Conservation (phyloP, 164 flowering plant genomes). For the Kalanchoe fedtschenkoi region DNA sequence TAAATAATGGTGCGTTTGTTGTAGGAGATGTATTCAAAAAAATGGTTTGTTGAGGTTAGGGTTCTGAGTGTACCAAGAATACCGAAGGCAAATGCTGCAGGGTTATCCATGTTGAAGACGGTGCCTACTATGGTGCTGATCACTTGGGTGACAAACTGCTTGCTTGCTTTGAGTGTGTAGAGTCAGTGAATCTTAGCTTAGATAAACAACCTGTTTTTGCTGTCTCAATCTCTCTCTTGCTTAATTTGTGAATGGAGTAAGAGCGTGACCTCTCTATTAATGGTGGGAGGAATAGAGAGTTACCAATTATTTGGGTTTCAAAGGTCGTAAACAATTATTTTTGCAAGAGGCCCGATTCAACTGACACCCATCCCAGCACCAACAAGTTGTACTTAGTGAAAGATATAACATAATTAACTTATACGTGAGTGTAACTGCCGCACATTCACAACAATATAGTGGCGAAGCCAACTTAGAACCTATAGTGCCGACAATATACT, state of each 20-base stretch:
- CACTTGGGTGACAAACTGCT: neutral
- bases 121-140: neutral
- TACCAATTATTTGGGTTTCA: neutral
- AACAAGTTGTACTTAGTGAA: too few species aligned
- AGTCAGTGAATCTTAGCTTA: neutral
- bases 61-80: conserved; percentile 6
- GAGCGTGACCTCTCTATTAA: too few species aligned
- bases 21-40: neutral
- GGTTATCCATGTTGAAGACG: conserved; percentile 6
- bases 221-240: neutral
- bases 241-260: too few species aligned
- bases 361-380: too few species aligned
- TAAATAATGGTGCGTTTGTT: too few species aligned
- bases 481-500: too few species aligned
- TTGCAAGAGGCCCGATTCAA: conserved; percentile 4
- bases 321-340: neutral
- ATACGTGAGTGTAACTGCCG: too few species aligned
- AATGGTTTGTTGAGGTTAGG: neutral
- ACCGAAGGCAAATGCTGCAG: conserved; percentile 6
- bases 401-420: too few species aligned
- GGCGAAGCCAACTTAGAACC: too few species aligned
- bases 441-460: too few species aligned
- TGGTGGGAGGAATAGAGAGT: neutral
- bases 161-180: neutral
- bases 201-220: neutral